A percentile compares a stretch with the other conserved stretches of the same genome.
These are phyloP conservation scores for Ogataea salicorniae DNA, from an alignment of 805 yeast genomes.

Conservation along the genomic window DNA sequence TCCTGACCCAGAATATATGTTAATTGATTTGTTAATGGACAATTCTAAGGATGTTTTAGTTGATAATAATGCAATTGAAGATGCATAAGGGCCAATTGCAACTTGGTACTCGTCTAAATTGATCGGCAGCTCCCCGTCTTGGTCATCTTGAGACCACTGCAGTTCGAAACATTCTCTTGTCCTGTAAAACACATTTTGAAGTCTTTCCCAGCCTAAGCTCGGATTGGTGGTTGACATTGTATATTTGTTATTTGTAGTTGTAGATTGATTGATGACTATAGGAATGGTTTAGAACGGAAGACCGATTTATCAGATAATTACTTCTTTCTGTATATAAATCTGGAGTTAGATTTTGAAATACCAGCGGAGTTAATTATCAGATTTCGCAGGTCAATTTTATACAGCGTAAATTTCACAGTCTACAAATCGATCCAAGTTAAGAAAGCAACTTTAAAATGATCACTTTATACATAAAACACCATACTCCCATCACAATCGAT, in stretches of 20 bases:
- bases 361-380: too few relatives aligned
- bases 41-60: slow-evolving; percentile 7
- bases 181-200: slow-evolving; percentile 66
- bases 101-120: slow-evolving; percentile 40
- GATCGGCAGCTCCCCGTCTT: slow-evolving; percentile 6
- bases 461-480: background rate
- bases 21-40: slow-evolving; percentile 14
- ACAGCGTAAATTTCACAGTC: too few relatives aligned
- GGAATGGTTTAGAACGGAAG: too few relatives aligned
- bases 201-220: slow-evolving; percentile 63
- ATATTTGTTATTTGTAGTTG: background rate
- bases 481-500: background rate
- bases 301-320: too few relatives aligned
- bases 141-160: slow-evolving; percentile 41
- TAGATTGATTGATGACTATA: too few relatives aligned
- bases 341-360: too few relatives aligned
- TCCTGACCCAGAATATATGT: slow-evolving; percentile 34
- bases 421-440: background rate
- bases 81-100: slow-evolving; percentile 46
- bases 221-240: slow-evolving; percentile 26
- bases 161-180: slow-evolving; percentile 51
- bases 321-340: too few relatives aligned
- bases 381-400: too few relatives aligned
- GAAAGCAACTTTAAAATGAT: background rate
- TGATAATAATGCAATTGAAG: slow-evolving; percentile 50